Conservation (phyloP, 805 yeast species). For the Helenozyma baotianmanensis region DNA sequence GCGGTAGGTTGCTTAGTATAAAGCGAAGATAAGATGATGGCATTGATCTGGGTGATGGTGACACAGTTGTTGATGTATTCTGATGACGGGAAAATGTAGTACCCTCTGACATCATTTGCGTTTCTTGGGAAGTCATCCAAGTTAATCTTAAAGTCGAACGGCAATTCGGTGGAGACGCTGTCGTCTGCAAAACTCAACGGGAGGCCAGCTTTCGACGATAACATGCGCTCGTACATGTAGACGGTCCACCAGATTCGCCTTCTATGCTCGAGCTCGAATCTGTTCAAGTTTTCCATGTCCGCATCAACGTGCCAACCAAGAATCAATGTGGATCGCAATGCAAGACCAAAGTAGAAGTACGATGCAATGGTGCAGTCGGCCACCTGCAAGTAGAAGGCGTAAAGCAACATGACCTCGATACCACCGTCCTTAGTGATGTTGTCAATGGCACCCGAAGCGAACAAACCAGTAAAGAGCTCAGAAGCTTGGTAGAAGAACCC, state of each 20-base stretch:
- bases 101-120: slow-evolving; percentile 52
- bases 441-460: slow-evolving; percentile 76
- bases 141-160: slow-evolving; percentile 65
- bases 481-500: slow-evolving; percentile 76
- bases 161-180: slow-evolving; percentile 73
- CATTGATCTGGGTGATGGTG: slow-evolving; percentile 73
- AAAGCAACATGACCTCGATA: slow-evolving; percentile 66
- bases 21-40: slow-evolving; percentile 61
- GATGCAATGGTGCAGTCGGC: slow-evolving; percentile 83
- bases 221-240: slow-evolving; percentile 59
- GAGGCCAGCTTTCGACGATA: slow-evolving; percentile 76
- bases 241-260: slow-evolving; percentile 48
- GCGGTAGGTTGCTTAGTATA: slow-evolving; percentile 73
- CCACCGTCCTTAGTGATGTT: slow-evolving; percentile 77
- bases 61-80: slow-evolving; percentile 75
- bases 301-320: slow-evolving; percentile 82
- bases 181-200: slow-evolving; percentile 78
- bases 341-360: slow-evolving; percentile 74
- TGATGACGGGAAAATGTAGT: slow-evolving; percentile 73
- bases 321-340: slow-evolving; percentile 65
- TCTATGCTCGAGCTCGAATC: slow-evolving; percentile 52
- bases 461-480: slow-evolving; percentile 70
- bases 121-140: slow-evolving; percentile 31
- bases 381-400: slow-evolving; percentile 76
- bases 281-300: slow-evolving; percentile 53